These are phyloP conservation scores for Sporisorium exsertum DNA, from an alignment of 1,284 basidiomycete species.

Conservation along the genomic window DNA sequence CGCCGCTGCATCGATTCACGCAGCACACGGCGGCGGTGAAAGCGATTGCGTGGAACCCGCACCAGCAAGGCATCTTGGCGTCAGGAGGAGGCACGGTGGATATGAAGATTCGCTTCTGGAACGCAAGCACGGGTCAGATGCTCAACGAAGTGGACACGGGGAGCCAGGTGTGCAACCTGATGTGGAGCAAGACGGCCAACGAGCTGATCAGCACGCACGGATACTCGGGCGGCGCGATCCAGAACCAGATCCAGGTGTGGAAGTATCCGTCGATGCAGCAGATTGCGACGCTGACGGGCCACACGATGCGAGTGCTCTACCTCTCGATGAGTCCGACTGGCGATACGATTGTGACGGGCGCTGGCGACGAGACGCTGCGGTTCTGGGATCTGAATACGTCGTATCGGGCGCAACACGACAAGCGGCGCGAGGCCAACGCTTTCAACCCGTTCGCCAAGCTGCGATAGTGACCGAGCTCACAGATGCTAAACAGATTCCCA, in stretches of 20 bases:
- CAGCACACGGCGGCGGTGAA: conserved; percentile 98
- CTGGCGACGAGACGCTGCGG: conserved; percentile 92
- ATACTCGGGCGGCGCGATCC: conserved; percentile 89
- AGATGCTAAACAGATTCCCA: background rate
- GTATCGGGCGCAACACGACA: conserved; percentile 41
- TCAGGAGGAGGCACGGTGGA: conserved; percentile 97
- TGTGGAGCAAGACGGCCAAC: conserved; percentile 92
- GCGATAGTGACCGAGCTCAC: conserved; percentile 36
- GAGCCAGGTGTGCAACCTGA: conserved; percentile 87
- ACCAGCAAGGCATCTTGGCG: conserved; percentile 88
- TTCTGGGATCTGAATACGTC: conserved; percentile 79
- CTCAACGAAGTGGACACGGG: conserved; percentile 71
- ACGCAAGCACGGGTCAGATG: conserved; percentile 86
- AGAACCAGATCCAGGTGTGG: conserved; percentile 99
- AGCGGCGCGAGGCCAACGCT: conserved; percentile 49
- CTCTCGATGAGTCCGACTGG: conserved; percentile 97
- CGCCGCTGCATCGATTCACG: conserved; percentile 90
- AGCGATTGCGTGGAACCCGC: conserved; percentile 97
- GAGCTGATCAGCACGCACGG: conserved; percentile 98
- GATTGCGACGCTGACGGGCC: conserved; percentile 92
- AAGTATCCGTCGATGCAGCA: conserved; percentile 80
- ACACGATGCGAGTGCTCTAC: conserved; percentile 87
- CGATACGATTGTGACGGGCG: conserved; percentile 96
- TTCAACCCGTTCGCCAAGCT: conserved; percentile 66
- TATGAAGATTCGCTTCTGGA: conserved; percentile 98